A percentile compares a stretch with the other conserved stretches of the same genome.
Evolutionary conservation across 2,329 filamentous ascomycete species (phyloP).

Genomic region (Penicillium brevicompactum): DNA sequence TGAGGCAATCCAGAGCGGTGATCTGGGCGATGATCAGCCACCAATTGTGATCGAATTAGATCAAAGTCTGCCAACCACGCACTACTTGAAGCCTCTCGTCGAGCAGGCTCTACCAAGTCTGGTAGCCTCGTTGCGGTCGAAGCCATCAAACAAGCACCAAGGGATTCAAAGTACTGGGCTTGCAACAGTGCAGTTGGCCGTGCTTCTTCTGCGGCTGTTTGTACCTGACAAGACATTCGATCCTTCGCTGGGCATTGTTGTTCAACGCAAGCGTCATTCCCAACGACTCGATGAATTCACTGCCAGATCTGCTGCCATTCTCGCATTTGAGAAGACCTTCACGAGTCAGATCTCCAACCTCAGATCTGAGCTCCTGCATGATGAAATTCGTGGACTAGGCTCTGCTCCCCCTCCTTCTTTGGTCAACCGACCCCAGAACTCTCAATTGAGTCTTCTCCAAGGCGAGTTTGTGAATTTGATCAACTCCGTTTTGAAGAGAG

Average conservation of each 20-base stretch:
- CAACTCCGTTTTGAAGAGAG: constrained; percentile 58
- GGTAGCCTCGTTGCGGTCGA: constrained; percentile 26
- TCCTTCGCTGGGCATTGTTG: constrained; percentile 63
- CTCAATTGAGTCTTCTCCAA: constrained; percentile 72
- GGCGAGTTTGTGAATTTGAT: constrained; percentile 80
- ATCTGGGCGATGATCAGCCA: constrained; percentile 14
- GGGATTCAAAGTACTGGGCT: constrained; percentile 51
- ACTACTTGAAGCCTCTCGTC: constrained; percentile 41
- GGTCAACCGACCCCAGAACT: constrained; percentile 71
- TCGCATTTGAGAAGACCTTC: constrained; percentile 66
- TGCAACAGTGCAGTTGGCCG: constrained; percentile 75
- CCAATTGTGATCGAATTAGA: constrained; percentile 20
- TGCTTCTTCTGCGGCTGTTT: constrained; percentile 75
- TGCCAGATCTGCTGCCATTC: constrained; percentile 61
- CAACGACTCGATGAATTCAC: constrained; percentile 60
- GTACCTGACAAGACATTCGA: constrained; percentile 87
- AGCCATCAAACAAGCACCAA: constrained; percentile 17
- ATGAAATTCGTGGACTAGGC: constrained; percentile 66
- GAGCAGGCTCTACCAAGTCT: constrained; percentile 32
- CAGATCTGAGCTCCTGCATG: constrained; percentile 64
- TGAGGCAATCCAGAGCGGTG: constrained; percentile 26
- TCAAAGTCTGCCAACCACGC: constrained; percentile 23
- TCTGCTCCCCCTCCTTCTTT: constrained; percentile 65
- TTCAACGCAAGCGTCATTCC: constrained; percentile 64
- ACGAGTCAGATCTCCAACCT: constrained; percentile 70